These are phyloP conservation scores for Kwoniella botswanensis DNA, from an alignment of 768 basidiomycete genomes.

Conservation along the genomic window DNA sequence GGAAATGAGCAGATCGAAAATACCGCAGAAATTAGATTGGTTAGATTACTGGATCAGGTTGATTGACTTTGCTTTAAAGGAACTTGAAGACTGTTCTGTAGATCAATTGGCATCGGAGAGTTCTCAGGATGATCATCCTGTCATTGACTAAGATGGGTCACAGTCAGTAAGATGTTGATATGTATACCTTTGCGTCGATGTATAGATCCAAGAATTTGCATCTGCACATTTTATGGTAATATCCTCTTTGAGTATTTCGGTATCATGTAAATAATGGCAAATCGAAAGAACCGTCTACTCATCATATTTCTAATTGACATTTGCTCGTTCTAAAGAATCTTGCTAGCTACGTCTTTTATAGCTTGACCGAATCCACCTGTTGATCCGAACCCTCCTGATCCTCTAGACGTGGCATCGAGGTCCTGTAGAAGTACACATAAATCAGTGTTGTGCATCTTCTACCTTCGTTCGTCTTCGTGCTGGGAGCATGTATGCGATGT, in stretches of 20 bases:
- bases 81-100: neutral
- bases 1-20: neutral
- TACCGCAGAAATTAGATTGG: conserved; percentile 2
- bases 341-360: conserved; percentile 25
- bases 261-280: too few relatives aligned
- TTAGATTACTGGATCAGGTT: conserved; percentile 4
- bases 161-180: neutral
- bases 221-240: neutral
- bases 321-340: conserved; percentile 14
- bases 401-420: conserved; percentile 82
- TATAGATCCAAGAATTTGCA: neutral
- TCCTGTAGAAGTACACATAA: conserved; percentile 61
- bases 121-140: neutral
- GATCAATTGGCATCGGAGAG: too few relatives aligned
- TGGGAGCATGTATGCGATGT: neutral
- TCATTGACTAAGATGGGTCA: neutral
- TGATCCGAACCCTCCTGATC: conserved; percentile 88
- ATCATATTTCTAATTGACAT: neutral
- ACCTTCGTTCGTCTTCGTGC: too few relatives aligned
- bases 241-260: neutral
- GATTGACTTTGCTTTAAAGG: neutral
- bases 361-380: conserved; percentile 73
- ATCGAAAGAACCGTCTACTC: neutral
- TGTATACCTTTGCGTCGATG: neutral
- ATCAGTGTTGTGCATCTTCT: conserved; percentile 3